Evolutionary conservation across 2,329 filamentous ascomycete genomes (phyloP), one percentile per base, ranked within the genome.

Genomic region (Lecanoromycetidae sp.): DNA sequence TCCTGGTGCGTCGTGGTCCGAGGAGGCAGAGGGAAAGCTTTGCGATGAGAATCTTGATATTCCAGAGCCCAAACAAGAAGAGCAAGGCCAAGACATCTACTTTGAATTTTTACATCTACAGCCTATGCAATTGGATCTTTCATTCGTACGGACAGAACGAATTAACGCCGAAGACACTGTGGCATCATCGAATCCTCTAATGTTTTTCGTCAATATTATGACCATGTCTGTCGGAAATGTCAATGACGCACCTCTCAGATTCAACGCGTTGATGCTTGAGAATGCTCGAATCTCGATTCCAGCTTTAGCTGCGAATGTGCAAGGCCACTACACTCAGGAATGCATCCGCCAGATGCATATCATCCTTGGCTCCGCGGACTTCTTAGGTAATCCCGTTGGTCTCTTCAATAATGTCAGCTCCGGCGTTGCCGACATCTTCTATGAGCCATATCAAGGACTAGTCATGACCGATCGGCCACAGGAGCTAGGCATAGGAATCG

Each of bases 141-240:
- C 91, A 0, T 95, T 98, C 60, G 93, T 98, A 63, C 82, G 91
- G 17, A 98, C 91, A 0, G 91, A 98, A 63, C 80, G 87, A 9
- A 84, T 98, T 67, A 98, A 98, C 55, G 90, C 86, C 2, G 90
- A 96, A 62, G 88, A 96, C 63, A 93, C 91, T 57, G 84, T 87
- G 38, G 87, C 86, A 12, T 87, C 87, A 1, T 80, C 78, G 34
- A 98, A 94, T 60, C 93, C 93, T 0, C 75, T 98, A 63, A 96
- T 96, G 88, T 98, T 96, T 69, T 88, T 95, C 61, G 80, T 96
- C 63, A 96, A 98, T 60, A 86, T 96, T 56, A 80, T 98, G 71
- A 96, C 93, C 0, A 98, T 98, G 91, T 94, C 91, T 12, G 91
- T 98, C 58, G 91, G 91, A 54, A 98, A 98, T 58, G 87, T 98